Percentiles rank a stretch among this genome's conserved stretches.
Conservation (phyloP, 805 yeast genomes). For the Grigorovia yakushimaensis region DNA sequence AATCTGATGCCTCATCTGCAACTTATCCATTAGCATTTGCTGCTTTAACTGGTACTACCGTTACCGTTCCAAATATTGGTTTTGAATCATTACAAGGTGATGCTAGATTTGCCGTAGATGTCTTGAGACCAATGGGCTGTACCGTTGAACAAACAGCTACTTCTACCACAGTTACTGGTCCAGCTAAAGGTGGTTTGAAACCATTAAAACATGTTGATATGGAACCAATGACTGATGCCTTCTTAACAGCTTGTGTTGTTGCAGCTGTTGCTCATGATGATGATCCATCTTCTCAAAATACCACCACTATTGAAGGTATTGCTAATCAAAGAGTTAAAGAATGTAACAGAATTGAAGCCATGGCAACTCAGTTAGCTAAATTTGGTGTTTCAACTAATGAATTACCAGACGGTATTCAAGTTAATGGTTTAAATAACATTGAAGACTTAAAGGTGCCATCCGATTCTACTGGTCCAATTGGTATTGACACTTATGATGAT, state of each 20-base stretch:
- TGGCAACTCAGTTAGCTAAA: conserved; percentile 79
- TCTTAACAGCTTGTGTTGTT: conserved; percentile 89
- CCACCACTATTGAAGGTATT: conserved; percentile 84
- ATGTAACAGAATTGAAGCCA: conserved; percentile 91
- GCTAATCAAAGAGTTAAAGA: conserved; percentile 98
- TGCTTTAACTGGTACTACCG: conserved; percentile 87
- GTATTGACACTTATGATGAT: conserved; percentile 79
- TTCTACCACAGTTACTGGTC: conserved; percentile 89
- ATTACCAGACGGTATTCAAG: conserved; percentile 84
- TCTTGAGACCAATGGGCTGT: conserved; percentile 92
- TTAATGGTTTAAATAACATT: conserved; percentile 54
- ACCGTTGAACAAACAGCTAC: conserved; percentile 69
- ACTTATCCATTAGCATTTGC: conserved; percentile 97
- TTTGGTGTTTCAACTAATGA: conserved; percentile 84
- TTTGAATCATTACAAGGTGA: conserved; percentile 90
- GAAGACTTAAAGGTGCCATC: conserved; percentile 46
- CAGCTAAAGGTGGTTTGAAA: conserved; percentile 55
- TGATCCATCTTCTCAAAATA: conserved; percentile 30
- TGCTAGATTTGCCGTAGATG: conserved; percentile 91
- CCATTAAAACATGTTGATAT: conserved; percentile 76
- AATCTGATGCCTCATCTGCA: conserved; percentile 96
- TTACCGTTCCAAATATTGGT: conserved; percentile 92
- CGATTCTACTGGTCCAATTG: conserved; percentile 34
- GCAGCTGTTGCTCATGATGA: conserved; percentile 79
- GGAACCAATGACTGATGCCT: conserved; percentile 99